Conservation (phyloP, 495 filamentous ascomycete species). For the Penicillium riverlandense region DNA sequence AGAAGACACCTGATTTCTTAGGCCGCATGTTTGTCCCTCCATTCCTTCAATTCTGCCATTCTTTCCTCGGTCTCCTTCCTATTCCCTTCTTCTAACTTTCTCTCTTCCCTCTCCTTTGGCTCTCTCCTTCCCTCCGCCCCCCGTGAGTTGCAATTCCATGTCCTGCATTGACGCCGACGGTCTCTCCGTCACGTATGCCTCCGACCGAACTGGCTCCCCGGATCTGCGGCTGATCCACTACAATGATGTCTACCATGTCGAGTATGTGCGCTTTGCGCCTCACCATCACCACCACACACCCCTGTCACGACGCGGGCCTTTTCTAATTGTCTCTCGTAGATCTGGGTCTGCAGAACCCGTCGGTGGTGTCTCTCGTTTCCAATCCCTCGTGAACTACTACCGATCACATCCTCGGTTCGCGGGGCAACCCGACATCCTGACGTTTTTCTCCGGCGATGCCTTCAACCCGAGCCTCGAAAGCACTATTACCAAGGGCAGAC, state of each 20-base stretch:
- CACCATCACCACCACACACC: neutral
- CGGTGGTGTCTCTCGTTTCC: constrained; percentile 73
- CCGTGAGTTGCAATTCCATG: constrained; percentile 12
- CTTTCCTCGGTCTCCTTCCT: neutral
- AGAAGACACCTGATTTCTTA: constrained; percentile 1
- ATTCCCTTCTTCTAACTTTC: neutral
- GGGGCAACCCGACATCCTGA: constrained; percentile 58
- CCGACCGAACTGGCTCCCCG: constrained; percentile 46
- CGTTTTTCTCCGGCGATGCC: constrained; percentile 85
- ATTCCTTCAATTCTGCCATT: neutral
- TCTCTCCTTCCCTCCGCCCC: neutral
- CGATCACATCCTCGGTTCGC: constrained; percentile 48
- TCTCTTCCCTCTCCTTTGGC: neutral
- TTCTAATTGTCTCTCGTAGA: constrained; percentile 14
- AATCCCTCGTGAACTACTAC: constrained; percentile 70
- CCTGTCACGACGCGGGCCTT: neutral
- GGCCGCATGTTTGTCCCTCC: constrained; percentile 7
- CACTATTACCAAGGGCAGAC: constrained; percentile 76
- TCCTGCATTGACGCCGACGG: constrained; percentile 25
- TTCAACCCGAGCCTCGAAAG: constrained; percentile 88
- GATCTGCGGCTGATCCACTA: constrained; percentile 79
- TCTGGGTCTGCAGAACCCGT: constrained; percentile 68
- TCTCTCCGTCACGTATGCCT: constrained; percentile 45
- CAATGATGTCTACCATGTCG: constrained; percentile 90
- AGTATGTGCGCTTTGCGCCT: constrained; percentile 32